Evolutionary conservation across 345 rosid genomes (phyloP).

Genomic region (Rubroshorea leprosula): DNA sequence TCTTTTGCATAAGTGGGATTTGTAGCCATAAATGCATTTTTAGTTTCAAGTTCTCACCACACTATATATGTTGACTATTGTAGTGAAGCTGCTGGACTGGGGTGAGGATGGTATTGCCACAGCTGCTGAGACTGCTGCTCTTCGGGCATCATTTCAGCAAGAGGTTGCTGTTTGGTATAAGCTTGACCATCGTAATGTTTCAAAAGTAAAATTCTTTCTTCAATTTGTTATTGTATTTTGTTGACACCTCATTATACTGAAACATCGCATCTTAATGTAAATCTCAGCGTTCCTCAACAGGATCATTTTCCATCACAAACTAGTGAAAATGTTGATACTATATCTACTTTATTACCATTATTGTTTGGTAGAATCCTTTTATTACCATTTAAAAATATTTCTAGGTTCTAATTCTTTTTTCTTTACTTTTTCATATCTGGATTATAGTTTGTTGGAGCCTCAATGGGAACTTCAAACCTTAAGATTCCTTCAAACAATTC

Average conservation of each 20-base stretch:
- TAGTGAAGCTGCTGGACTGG: constrained; percentile 91
- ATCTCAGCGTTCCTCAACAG: constrained; percentile 2
- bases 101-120: constrained; percentile 70
- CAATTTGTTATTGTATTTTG: neutral
- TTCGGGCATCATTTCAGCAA: constrained; percentile 70
- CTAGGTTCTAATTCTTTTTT: neutral
- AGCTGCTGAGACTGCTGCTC: constrained; percentile 63
- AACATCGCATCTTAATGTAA: neutral
- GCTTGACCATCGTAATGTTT: constrained; percentile 86
- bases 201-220: constrained; percentile 45
- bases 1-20: neutral
- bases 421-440: neutral
- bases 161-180: constrained; percentile 98
- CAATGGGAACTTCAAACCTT: constrained; percentile 86
- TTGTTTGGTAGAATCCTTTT: neutral
- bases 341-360: constrained; percentile 1
- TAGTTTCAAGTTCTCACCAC: no score
- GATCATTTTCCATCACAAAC: no score
- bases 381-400: neutral
- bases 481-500: constrained; percentile 51
- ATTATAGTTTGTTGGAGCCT: constrained; percentile 83
- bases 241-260: neutral
- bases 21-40: no score
- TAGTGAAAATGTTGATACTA: no score
- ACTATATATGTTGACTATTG: neutral